A percentile compares a stretch with the other conserved stretches of the same genome.
These are phyloP conservation scores for Botrytis pseudocinerea DNA, from an alignment of 2,329 filamentous ascomycete species.

Conservation along the genomic window DNA sequence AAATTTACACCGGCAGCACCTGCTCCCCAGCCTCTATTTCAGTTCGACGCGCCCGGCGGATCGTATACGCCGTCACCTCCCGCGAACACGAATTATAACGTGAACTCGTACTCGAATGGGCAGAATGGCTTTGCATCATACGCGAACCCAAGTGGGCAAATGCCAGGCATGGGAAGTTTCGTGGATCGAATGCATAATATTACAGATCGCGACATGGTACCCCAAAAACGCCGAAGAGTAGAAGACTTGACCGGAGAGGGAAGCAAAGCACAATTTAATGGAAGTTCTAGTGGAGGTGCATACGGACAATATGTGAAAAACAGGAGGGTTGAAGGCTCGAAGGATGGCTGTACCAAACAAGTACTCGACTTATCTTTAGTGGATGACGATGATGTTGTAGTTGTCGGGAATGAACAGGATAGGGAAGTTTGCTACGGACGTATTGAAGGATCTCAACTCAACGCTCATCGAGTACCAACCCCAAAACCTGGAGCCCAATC, in stretches of 20 bases:
- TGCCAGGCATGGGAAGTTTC: slow-evolving; percentile 55
- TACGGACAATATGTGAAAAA: slow-evolving; percentile 68
- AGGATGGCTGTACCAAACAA: slow-evolving; percentile 38
- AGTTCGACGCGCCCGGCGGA: slow-evolving; percentile 39
- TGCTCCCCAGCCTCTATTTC: slow-evolving; percentile 33
- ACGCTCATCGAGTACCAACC: slow-evolving; percentile 66
- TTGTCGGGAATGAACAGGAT: slow-evolving; percentile 59
- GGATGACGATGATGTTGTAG: slow-evolving; percentile 59
- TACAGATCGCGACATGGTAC: slow-evolving; percentile 61
- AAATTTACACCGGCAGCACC: slow-evolving; percentile 25
- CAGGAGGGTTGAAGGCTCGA: slow-evolving; percentile 50
- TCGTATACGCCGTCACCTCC: slow-evolving; percentile 23
- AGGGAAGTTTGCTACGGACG: slow-evolving; percentile 82
- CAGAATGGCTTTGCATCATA: slow-evolving; percentile 30
- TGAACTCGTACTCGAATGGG: slow-evolving; percentile 5
- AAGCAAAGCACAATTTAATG: slow-evolving; percentile 47
- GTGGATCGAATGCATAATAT: slow-evolving; percentile 78
- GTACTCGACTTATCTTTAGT: slow-evolving; percentile 49
- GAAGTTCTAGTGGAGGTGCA: slow-evolving; percentile 55
- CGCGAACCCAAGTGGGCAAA: slow-evolving; percentile 29
- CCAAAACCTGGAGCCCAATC: slow-evolving; percentile 63
- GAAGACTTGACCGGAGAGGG: slow-evolving; percentile 46
- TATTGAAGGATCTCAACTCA: slow-evolving; percentile 65
- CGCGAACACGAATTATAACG: background rate
- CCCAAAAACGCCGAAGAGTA: slow-evolving; percentile 66